phyloP scores from a whole-genome alignment of 345 rosid genomes.

The Firmiana major region DNA sequence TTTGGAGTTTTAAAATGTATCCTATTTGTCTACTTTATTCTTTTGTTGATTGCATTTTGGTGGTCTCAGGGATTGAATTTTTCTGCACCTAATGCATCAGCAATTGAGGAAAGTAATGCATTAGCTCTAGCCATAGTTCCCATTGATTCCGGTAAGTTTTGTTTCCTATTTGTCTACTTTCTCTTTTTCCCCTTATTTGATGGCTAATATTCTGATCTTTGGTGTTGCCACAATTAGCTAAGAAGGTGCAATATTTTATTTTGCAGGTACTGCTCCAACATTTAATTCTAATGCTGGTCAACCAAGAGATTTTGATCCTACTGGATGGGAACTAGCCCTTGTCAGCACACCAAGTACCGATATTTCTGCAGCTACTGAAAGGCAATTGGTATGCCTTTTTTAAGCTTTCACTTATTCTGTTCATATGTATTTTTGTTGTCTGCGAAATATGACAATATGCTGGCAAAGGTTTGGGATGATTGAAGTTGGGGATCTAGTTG shows the following conservation, averaged over 20 bases:
- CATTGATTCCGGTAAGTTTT: constrained; percentile 46
- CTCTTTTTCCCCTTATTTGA: background rate
- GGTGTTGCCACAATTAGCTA: background rate
- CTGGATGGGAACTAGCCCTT: constrained; percentile 96
- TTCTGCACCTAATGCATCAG: constrained; percentile 51
- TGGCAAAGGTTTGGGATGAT: background rate
- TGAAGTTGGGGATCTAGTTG: background rate
- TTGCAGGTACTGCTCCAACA: constrained; percentile 47
- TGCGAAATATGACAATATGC: background rate
- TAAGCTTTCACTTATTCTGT: background rate
- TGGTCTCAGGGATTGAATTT: constrained; percentile 63
- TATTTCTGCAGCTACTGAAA: constrained; percentile 72
- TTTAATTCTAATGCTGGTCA: constrained; percentile 48
- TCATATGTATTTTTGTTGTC: background rate
- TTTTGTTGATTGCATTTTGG: background rate
- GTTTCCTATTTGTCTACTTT: background rate
- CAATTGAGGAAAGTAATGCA: constrained; percentile 86
- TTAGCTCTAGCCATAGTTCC: constrained; percentile 88
- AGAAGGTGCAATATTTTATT: background rate
- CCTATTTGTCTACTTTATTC: background rate
- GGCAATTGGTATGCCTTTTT: constrained; percentile 68
- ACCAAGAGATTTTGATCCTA: constrained; percentile 66
- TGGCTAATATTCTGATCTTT: background rate
- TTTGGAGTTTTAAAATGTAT: background rate
- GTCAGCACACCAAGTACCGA: constrained; percentile 70